Percentiles rank a stretch among this genome's conserved stretches.
Evolutionary conservation across 495 filamentous ascomycete species (phyloP).

Genomic region (Hypoxylon cercidicola): DNA sequence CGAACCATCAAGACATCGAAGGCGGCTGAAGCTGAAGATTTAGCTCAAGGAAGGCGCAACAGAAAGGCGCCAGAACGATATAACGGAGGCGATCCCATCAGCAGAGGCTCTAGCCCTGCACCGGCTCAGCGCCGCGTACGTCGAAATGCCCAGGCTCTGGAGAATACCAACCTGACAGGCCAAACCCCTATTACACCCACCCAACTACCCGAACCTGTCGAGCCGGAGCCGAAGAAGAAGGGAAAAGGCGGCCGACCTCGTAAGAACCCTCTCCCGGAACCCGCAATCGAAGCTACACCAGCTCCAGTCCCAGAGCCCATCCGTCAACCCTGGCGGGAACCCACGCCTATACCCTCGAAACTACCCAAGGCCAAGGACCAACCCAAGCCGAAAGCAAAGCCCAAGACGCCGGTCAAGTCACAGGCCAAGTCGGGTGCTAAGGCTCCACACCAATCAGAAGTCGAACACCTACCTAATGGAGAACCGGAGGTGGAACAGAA

Average conservation of each 20-base stretch:
- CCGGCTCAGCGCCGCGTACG: constrained; percentile 50
- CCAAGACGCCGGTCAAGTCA: constrained; percentile 7
- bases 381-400: not conserved
- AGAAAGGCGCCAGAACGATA: constrained; percentile 55
- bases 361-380: not conserved
- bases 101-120: constrained; percentile 53
- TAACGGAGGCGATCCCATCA: constrained; percentile 54
- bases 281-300: constrained; percentile 17
- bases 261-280: constrained; percentile 32
- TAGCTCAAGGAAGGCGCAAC: constrained; percentile 55
- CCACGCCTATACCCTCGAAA: not conserved
- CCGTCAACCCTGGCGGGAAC: constrained; percentile 2
- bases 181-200: constrained; percentile 5
- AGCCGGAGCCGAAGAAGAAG: constrained; percentile 38
- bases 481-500: constrained; percentile 5
- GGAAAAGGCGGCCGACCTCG: constrained; percentile 46
- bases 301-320: constrained; percentile 1
- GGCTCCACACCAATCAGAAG: not conserved
- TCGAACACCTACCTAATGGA: not conserved
- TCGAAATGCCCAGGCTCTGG: constrained; percentile 33
- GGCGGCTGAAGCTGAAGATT: constrained; percentile 57
- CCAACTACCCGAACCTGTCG: not conserved
- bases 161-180: constrained; percentile 32
- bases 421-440: constrained; percentile 3
- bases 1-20: constrained; percentile 58